Base-by-base conservation (phyloP, 2,329 filamentous ascomycete species). In the Neopestalotiopsis rosae region DNA sequence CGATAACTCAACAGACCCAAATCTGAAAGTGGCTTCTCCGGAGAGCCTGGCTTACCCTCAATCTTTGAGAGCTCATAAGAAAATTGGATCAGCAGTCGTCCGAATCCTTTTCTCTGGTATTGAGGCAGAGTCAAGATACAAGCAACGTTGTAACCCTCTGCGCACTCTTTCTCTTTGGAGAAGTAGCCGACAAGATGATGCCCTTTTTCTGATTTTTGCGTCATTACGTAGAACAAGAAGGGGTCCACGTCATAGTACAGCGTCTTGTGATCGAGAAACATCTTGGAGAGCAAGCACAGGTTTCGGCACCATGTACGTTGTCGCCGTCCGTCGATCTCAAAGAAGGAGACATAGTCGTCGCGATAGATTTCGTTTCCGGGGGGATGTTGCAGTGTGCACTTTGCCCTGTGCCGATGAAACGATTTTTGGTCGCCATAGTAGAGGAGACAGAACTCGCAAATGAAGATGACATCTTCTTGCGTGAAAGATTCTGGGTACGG, bases 211-310 rank as follows among this genome's bases (percentile, higher is more conserved):
- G 95, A 93, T 73, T 93, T 90, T 56, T 91, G 92, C 32, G 94
- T 94, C 95, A 99, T 98, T 80, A 97, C 95, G 81, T 99, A 99
- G 84, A 99, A 99, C 45, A 99, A 83, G 78, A 99, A 99, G 0
- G 96, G 96, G 72, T 99, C 96, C n/a, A 99, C 96, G 75, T 99
- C 96, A 83, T 99, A 99, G 84, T 98, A 99, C 7, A 99, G 89
- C 5, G 96, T 98, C 81, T 99, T 99, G 80, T 98, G 97, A 73
- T 87, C 96, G 49, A 99, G 87, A 78, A 99, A 99, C 82, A 98
- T 93, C 77, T 99, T 99, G 28, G 92, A 96, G 17, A 99, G 85
- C 10, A 99, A 85, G 80, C 96, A 99, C 5, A 99, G 87, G 74
- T 99, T 99, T 66, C 97, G 92, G 77, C 96, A 99, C 90, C 96